These are phyloP conservation scores for Mitragyna speciosa DNA, from an alignment of 257 asterid genomes.

Conservation along the genomic window DNA sequence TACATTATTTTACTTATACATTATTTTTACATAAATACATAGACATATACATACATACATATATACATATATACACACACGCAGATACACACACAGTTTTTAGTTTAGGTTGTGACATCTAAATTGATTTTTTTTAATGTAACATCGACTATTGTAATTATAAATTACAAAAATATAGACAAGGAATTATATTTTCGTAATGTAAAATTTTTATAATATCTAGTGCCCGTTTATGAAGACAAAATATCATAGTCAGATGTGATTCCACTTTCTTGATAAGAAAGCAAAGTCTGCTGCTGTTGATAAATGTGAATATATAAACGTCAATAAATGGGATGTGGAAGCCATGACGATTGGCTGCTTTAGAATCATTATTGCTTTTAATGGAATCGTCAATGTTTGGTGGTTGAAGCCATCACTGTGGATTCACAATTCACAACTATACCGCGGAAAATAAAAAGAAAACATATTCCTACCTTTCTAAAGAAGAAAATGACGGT, in stretches of 20 bases:
- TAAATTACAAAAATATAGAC: no score
- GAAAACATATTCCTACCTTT: not conserved
- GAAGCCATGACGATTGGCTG: conserved; percentile 2
- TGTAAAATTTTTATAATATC: no score
- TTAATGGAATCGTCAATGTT: conserved; percentile 16
- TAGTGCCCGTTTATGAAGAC: no score
- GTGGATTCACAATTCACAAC: not conserved
- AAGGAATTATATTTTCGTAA: no score
- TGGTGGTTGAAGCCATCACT: conserved; percentile 19
- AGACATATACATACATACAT: no score
- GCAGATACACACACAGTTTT: no score
- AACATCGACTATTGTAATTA: no score
- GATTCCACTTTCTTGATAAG: conserved; percentile 5
- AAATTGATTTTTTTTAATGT: no score
- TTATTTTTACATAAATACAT: no score
- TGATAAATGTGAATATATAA: conserved; percentile 1
- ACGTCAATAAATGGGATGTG: not conserved
- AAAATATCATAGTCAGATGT: not conserved
- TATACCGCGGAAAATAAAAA: not conserved
- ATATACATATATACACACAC: no score
- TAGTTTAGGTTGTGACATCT: no score
- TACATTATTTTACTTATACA: no score
- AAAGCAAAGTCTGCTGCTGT: conserved; percentile 3
- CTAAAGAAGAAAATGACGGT: conserved; percentile 7
- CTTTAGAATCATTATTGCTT: conserved; percentile 4